These are phyloP conservation scores for Fusarium brevicatenulatum DNA, from an alignment of 2,329 filamentous ascomycete genomes.

Conservation along the genomic window DNA sequence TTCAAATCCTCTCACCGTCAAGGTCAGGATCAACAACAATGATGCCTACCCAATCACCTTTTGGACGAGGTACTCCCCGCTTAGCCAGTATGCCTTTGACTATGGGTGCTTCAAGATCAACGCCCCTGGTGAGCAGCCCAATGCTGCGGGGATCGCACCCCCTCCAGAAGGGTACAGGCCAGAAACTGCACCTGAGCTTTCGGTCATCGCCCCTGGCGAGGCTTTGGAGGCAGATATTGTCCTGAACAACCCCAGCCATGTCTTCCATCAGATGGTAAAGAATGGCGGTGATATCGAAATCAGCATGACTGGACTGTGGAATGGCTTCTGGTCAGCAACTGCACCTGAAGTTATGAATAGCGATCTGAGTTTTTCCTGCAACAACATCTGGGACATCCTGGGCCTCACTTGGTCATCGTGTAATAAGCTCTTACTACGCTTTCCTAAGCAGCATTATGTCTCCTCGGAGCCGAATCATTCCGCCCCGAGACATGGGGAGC, in stretches of 20 bases:
- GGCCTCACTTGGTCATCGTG: background rate
- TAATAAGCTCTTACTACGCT: background rate
- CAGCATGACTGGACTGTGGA: background rate
- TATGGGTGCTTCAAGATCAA: background rate
- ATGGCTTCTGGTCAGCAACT: background rate
- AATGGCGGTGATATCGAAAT: background rate
- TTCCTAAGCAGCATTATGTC: background rate
- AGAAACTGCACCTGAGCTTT: background rate
- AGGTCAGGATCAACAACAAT: background rate
- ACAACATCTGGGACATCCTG: background rate
- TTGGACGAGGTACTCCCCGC: background rate
- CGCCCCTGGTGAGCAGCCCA: background rate
- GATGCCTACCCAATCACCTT: background rate
- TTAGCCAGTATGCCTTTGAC: background rate
- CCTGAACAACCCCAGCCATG: background rate
- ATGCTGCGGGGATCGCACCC: no score
- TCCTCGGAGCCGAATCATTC: background rate
- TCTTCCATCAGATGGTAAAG: background rate
- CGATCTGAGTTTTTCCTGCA: background rate
- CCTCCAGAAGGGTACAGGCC: background rate
- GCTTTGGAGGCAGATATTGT: background rate
- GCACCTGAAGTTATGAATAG: background rate
- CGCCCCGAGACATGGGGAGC: background rate
- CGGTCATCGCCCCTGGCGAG: background rate
- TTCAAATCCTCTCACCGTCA: background rate